A percentile compares a stretch with the other conserved stretches of the same genome.
Conservation (phyloP, 768 basidiomycete genomes). For the Chlorophyllum brunneum region DNA sequence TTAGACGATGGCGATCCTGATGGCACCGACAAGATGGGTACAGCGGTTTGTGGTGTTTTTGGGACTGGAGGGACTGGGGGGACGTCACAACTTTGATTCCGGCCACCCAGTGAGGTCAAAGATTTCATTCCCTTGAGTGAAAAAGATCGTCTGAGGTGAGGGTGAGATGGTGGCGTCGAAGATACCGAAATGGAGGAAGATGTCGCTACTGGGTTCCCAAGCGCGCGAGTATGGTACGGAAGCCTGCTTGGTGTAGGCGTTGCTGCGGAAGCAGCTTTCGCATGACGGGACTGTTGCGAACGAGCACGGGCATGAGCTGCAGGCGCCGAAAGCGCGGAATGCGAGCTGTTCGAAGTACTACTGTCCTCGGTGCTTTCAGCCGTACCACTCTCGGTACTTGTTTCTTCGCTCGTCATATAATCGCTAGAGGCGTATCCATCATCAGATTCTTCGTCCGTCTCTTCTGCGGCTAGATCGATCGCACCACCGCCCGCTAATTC, state of each 20-base stretch:
- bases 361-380: slow-evolving; percentile 24
- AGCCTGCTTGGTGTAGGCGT: slow-evolving; percentile 5
- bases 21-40: slow-evolving; percentile 1
- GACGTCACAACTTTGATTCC: slow-evolving; percentile 23
- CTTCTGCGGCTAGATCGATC: slow-evolving; percentile 76
- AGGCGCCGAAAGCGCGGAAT: not conserved
- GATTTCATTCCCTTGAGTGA: slow-evolving; percentile 48
- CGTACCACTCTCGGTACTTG: slow-evolving; percentile 20
- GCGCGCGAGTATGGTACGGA: slow-evolving; percentile 12
- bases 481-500: slow-evolving; percentile 77
- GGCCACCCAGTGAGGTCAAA: slow-evolving; percentile 25
- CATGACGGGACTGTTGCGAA: slow-evolving; percentile 6
- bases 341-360: not conserved
- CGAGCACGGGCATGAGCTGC: slow-evolving; percentile 7
- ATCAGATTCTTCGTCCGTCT: slow-evolving; percentile 43
- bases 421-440: slow-evolving; percentile 42
- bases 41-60: slow-evolving; percentile 11
- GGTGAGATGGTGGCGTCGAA: slow-evolving; percentile 17
- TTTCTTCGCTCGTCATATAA: slow-evolving; percentile 31
- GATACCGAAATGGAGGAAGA: not conserved
- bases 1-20: slow-evolving; percentile 29
- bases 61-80: slow-evolving; percentile 43
- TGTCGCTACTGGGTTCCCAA: slow-evolving; percentile 5
- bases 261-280: slow-evolving; percentile 9
- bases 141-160: slow-evolving; percentile 32